Conservation (phyloP, 768 basidiomycete genomes). For the Tylopilus balloui region DNA sequence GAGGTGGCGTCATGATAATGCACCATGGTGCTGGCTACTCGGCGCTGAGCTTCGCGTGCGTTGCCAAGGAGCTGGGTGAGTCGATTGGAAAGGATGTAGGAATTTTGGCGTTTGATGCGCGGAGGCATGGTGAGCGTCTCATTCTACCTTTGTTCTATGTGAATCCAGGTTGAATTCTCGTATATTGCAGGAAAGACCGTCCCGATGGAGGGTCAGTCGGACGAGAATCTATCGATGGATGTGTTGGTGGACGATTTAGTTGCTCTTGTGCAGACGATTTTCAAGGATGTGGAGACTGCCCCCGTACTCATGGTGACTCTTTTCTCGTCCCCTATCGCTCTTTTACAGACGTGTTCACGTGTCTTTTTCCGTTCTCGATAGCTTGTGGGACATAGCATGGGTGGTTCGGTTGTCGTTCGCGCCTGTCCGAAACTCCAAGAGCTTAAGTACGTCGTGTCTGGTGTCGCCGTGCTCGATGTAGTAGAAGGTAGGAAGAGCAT, state of each 20-base stretch:
- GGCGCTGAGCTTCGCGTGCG: conserved; percentile 82
- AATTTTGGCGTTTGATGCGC: conserved; percentile 74
- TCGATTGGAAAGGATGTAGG: conserved; percentile 70
- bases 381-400: conserved; percentile 96
- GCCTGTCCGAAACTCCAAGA: conserved; percentile 64
- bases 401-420: conserved; percentile 82
- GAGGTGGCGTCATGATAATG: conserved; percentile 73
- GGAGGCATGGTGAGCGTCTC: conserved; percentile 72
- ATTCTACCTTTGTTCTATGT: not conserved
- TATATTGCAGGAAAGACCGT: conserved; percentile 23
- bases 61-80: conserved; percentile 73
- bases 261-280: conserved; percentile 64
- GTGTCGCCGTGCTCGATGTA: conserved; percentile 80
- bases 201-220: conserved; percentile 17
- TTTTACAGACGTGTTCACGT: not conserved
- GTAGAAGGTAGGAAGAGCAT: conserved; percentile 65
- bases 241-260: conserved; percentile 71
- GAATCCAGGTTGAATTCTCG: not conserved
- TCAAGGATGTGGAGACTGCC: conserved; percentile 54
- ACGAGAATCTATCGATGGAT: conserved; percentile 55
- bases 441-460: conserved; percentile 64
- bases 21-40: conserved; percentile 96
- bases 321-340: not conserved
- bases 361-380: conserved; percentile 27
- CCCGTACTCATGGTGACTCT: conserved; percentile 67